Base-by-base conservation (phyloP, 1,284 basidiomycete genomes). In the Cerioporus squamosus region DNA sequence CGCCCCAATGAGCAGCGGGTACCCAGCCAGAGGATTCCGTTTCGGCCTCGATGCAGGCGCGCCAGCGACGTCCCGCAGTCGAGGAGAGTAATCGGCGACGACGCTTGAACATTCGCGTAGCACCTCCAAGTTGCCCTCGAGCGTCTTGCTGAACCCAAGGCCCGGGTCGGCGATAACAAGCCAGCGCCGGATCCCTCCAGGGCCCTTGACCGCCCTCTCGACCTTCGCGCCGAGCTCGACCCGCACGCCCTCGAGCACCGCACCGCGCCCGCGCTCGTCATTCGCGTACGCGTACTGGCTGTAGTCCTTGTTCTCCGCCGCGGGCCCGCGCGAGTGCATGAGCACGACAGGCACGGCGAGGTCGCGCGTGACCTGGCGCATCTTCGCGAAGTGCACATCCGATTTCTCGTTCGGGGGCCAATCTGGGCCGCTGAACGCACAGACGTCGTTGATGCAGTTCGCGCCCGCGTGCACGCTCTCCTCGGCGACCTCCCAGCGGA, bases 401-500 rank as follows among this genome's bases (percentile, higher is more conserved):
- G 76, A 75, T 5, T 67, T 69, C 60, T 56, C 65, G 31, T 66
- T 74, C 36, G 70, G 68, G 0, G 82, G 81, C 65, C 85, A 88
- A 9, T 78, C 75, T 0, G 84, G 85, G 0, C 92, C 93, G 12
- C 83, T 80, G 60, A 95, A 93, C 1, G 90, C 91, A 60, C 91
- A 86, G 0, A 99, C 94, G 68, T 99, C 97, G 75, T 99, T 98
- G 78, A 99, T 92, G 70, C 94, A 92, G 68, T 90, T 93, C 10
- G 94, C 96, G 0, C 97, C 97, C 0, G 93, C 94, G 5, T 78
- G 75, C 6, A 98, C 78, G 0, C 94, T 91, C 0, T 84, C 85
- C 52, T 81, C 75, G 0, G 96, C 95, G 0, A 99, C 96, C 1
- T 84, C 78, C 38, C 87, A 82, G 5, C 96, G 89, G 80, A 97